These are phyloP conservation scores for Leccinum subgranulosum DNA, from an alignment of 768 basidiomycete genomes.

Conservation along the genomic window DNA sequence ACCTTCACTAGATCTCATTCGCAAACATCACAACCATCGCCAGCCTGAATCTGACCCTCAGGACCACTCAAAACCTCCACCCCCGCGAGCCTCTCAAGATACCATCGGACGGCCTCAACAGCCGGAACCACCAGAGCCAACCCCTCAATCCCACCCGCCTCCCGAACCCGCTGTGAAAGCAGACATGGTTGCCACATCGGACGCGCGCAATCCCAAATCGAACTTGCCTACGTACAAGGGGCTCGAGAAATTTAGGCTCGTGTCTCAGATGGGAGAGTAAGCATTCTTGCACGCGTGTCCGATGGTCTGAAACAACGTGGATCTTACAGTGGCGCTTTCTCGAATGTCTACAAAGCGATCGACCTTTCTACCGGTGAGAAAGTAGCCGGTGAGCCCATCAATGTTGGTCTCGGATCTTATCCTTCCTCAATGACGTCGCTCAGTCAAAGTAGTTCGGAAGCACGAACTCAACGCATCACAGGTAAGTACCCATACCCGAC, in stretches of 20 bases:
- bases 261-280: constrained; percentile 93
- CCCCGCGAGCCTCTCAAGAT: constrained; percentile 20
- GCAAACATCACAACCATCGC: constrained; percentile 67
- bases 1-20: constrained; percentile 61
- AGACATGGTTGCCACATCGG: constrained; percentile 55
- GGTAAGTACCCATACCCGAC: constrained; percentile 51
- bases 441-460: constrained; percentile 94
- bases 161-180: constrained; percentile 10
- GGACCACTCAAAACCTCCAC: constrained; percentile 16
- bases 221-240: constrained; percentile 87
- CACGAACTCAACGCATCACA: constrained; percentile 87
- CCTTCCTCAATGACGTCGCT: constrained; percentile 12
- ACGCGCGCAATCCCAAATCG: constrained; percentile 68
- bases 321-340: constrained; percentile 81
- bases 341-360: constrained; percentile 94
- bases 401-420: neutral
- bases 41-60: constrained; percentile 34
- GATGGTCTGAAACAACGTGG: constrained; percentile 13
- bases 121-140: constrained; percentile 39
- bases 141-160: constrained; percentile 28
- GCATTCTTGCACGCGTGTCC: constrained; percentile 32
- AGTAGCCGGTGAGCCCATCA: constrained; percentile 64
- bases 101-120: constrained; percentile 34
- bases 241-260: constrained; percentile 71
- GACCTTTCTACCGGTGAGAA: constrained; percentile 72